Percentiles rank a stretch among this genome's conserved stretches.
Conservation (phyloP, 1,139 yeast species). For the Candida sp. region DNA sequence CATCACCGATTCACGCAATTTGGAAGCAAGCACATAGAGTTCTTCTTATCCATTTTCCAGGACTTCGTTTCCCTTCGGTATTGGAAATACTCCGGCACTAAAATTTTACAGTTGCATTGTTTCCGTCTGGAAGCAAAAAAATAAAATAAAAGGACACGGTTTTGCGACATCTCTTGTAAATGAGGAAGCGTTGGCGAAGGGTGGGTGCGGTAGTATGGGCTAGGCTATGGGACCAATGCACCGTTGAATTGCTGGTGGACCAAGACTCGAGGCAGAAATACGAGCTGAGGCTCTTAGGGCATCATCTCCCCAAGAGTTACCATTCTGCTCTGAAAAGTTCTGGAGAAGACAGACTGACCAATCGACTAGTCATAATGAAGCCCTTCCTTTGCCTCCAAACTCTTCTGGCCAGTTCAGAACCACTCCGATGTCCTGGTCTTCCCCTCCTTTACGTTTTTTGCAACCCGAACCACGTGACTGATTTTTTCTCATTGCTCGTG, state of each 20-base stretch:
- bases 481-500: neutral
- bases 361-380: too few species aligned
- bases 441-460: neutral
- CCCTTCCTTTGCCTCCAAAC: too few species aligned
- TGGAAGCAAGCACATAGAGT: neutral
- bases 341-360: too few species aligned
- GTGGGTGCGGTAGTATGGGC: neutral
- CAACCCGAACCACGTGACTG: neutral
- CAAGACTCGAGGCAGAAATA: neutral
- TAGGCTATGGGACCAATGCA: too few species aligned
- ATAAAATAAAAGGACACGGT: neutral
- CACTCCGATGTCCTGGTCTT: too few species aligned
- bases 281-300: too few species aligned
- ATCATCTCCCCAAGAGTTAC: too few species aligned
- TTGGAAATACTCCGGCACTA: conserved; percentile 1
- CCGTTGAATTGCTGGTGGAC: too few species aligned
- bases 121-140: neutral
- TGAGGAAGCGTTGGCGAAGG: neutral
- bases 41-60: neutral
- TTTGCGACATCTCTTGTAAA: neutral
- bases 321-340: too few species aligned
- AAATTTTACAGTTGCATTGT: neutral
- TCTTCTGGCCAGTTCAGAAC: too few species aligned
- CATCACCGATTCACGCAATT: too few species aligned
- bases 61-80: neutral